Percentiles rank a stretch among this genome's conserved stretches.
Evolutionary conservation across 2,329 filamentous ascomycete genomes (phyloP).

Genomic region (Neobulgaria alba): DNA sequence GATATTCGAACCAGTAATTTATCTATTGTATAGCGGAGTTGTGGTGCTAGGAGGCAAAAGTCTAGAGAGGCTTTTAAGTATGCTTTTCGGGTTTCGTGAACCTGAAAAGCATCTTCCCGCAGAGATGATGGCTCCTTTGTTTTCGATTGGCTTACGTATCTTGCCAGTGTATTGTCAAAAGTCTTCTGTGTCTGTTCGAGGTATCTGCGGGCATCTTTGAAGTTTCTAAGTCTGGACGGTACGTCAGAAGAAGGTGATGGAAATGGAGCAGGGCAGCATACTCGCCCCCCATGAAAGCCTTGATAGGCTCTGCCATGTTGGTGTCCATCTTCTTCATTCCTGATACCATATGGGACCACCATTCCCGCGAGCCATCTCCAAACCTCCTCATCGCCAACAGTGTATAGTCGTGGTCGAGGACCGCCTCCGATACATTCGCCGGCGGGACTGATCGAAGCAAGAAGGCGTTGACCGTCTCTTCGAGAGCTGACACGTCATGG

Average conservation of each 20-base stretch:
- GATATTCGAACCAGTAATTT: slow-evolving; percentile 79
- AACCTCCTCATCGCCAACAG: slow-evolving; percentile 77
- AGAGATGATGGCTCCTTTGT: slow-evolving; percentile 87
- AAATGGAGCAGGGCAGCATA: slow-evolving; percentile 7
- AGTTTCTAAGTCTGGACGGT: slow-evolving; percentile 49
- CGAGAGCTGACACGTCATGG: slow-evolving; percentile 62
- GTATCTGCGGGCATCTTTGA: slow-evolving; percentile 73
- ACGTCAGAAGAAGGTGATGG: not conserved
- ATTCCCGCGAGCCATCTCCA: slow-evolving; percentile 78
- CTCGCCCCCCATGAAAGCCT: slow-evolving; percentile 68
- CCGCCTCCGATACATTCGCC: slow-evolving; percentile 65
- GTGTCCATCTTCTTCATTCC: slow-evolving; percentile 71
- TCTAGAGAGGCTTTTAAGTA: slow-evolving; percentile 92
- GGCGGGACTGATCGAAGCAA: slow-evolving; percentile 69
- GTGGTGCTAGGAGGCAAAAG: slow-evolving; percentile 80
- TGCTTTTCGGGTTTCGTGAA: slow-evolving; percentile 83
- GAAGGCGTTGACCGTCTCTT: slow-evolving; percentile 70
- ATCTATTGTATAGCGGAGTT: slow-evolving; percentile 76
- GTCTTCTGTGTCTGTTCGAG: slow-evolving; percentile 75
- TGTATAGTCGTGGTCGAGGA: slow-evolving; percentile 93
- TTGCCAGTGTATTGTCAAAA: slow-evolving; percentile 72
- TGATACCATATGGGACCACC: slow-evolving; percentile 69
- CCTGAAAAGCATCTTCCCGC: slow-evolving; percentile 88
- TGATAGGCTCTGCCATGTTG: slow-evolving; percentile 73
- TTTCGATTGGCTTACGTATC: slow-evolving; percentile 80